A percentile compares a stretch with the other conserved stretches of the same genome.
These are phyloP conservation scores for Phialemoniopsis sp. DNA, from an alignment of 2,329 filamentous ascomycete species.

Conservation along the genomic window DNA sequence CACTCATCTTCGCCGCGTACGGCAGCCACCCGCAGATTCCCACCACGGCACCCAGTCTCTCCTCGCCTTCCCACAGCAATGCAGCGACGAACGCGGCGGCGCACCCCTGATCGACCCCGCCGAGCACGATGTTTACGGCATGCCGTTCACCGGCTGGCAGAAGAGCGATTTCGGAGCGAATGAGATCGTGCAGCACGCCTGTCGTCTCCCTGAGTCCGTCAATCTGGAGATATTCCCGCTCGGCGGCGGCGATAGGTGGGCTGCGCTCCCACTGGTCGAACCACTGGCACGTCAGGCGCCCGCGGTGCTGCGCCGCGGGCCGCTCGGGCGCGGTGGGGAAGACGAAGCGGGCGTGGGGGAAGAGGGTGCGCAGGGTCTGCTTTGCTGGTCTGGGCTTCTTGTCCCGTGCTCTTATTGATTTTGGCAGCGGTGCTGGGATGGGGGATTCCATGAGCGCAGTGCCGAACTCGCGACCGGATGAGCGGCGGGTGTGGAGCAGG, in stretches of 20 bases:
- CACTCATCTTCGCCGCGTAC: constrained; percentile 24
- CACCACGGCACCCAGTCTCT: constrained; percentile 28
- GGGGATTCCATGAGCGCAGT: constrained; percentile 26
- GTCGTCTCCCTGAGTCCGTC: constrained; percentile 37
- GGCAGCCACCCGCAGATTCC: constrained; percentile 44
- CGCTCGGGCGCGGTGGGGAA: constrained; percentile 43
- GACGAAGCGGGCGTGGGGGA: constrained; percentile 41
- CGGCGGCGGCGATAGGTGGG: constrained; percentile 2
- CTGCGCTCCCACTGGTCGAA: constrained; percentile 36
- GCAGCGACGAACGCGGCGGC: constrained; percentile 35
- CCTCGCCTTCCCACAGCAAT: constrained; percentile 37
- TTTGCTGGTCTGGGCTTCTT: too few species aligned
- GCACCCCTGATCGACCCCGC: constrained; percentile 51
- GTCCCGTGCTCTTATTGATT: too few species aligned
- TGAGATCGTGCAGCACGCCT: constrained; percentile 26
- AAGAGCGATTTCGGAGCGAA: constrained; percentile 12
- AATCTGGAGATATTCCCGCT: constrained; percentile 24
- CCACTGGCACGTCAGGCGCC: constrained; percentile 36
- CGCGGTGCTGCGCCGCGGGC: constrained; percentile 32
- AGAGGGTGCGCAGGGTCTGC: constrained; percentile 21
- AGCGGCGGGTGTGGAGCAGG: constrained; percentile 46
- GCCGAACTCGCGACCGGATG: constrained; percentile 32
- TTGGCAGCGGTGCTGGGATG: constrained; percentile 5
- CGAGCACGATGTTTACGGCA: constrained; percentile 35
- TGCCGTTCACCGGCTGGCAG: constrained; percentile 21